Percentiles rank a stretch among this genome's conserved stretches.
phyloP scores from a whole-genome alignment of 768 basidiomycete species.

The Punctularia strigosozonata region DNA sequence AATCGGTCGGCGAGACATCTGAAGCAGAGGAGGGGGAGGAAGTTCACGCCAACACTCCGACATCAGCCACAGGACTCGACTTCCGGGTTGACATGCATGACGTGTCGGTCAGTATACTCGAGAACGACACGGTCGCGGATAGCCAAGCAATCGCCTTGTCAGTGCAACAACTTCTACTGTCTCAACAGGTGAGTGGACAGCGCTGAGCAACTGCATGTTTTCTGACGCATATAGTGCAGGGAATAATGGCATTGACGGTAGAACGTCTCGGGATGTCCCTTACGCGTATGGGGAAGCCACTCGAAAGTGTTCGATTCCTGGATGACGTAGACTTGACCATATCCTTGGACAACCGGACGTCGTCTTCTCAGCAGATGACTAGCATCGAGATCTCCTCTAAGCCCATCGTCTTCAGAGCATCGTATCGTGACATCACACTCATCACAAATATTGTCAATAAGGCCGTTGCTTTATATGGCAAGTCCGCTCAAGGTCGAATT shows the following conservation, averaged over 20 bases:
- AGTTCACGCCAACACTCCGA: constrained; percentile 7
- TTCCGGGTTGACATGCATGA: constrained; percentile 86
- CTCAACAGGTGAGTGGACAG: constrained; percentile 62
- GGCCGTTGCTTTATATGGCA: constrained; percentile 65
- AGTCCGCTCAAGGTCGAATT: constrained; percentile 20
- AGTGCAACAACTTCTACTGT: constrained; percentile 77
- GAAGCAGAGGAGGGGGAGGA: constrained; percentile 8
- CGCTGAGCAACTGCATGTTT: not conserved
- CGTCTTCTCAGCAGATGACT: constrained; percentile 61
- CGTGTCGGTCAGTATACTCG: constrained; percentile 79
- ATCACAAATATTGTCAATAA: constrained; percentile 81
- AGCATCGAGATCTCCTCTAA: constrained; percentile 74
- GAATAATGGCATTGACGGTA: constrained; percentile 69
- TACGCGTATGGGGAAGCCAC: constrained; percentile 70
- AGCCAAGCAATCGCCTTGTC: constrained; percentile 81
- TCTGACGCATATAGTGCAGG: constrained; percentile 29
- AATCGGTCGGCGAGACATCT: constrained; percentile 9
- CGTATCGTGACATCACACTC: constrained; percentile 85
- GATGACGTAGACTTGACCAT: constrained; percentile 87
- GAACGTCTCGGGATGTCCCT: constrained; percentile 89
- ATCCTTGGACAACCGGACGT: constrained; percentile 71
- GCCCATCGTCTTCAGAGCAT: constrained; percentile 88
- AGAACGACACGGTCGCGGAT: constrained; percentile 65
- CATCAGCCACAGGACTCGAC: constrained; percentile 24
- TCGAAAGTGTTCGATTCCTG: constrained; percentile 82